These are phyloP conservation scores for Eruca vesicaria DNA, from an alignment of 441 rosid genomes.

Conservation along the genomic window DNA sequence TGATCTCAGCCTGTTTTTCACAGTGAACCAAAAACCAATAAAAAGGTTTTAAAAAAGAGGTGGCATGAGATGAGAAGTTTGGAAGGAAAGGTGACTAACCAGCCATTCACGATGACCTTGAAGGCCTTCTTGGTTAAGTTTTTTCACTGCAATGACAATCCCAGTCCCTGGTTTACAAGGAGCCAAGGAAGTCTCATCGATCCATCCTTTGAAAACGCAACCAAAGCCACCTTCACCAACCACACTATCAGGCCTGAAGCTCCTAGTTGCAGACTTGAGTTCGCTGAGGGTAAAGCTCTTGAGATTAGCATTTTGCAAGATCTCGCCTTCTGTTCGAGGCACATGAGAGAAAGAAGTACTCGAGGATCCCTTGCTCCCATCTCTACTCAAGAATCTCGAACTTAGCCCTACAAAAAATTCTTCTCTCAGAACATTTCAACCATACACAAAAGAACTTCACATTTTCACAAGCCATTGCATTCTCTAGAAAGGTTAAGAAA, in stretches of 20 bases:
- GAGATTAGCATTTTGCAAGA: slow-evolving; percentile 57
- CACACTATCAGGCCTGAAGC: slow-evolving; percentile 66
- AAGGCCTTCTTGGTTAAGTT: slow-evolving; percentile 54
- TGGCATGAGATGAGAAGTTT: neutral
- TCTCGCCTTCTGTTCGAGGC: slow-evolving; percentile 63
- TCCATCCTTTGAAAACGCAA: slow-evolving; percentile 77
- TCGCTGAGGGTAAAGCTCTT: slow-evolving; percentile 52
- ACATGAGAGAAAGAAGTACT: slow-evolving; percentile 41
- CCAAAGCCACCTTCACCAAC: slow-evolving; percentile 86
- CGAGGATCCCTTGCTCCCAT: slow-evolving; percentile 51
- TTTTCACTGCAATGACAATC: slow-evolving; percentile 52
- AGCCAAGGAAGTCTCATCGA: slow-evolving; percentile 51
- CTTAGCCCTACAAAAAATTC: slow-evolving; percentile 46
- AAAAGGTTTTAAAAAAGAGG: neutral
- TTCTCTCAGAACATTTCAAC: neutral
- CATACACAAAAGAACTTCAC: neutral
- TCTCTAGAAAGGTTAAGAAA: neutral
- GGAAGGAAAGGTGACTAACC: slow-evolving; percentile 29
- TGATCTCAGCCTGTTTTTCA: slow-evolving; percentile 55
- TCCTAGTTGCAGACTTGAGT: slow-evolving; percentile 57
- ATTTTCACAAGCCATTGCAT: neutral
- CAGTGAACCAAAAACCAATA: neutral
- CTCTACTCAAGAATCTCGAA: slow-evolving; percentile 46
- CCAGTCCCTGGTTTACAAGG: slow-evolving; percentile 63
- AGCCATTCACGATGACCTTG: slow-evolving; percentile 67